phyloP scores from a whole-genome alignment of 805 yeast genomes.

The Wickerhamiella parazyma region DNA sequence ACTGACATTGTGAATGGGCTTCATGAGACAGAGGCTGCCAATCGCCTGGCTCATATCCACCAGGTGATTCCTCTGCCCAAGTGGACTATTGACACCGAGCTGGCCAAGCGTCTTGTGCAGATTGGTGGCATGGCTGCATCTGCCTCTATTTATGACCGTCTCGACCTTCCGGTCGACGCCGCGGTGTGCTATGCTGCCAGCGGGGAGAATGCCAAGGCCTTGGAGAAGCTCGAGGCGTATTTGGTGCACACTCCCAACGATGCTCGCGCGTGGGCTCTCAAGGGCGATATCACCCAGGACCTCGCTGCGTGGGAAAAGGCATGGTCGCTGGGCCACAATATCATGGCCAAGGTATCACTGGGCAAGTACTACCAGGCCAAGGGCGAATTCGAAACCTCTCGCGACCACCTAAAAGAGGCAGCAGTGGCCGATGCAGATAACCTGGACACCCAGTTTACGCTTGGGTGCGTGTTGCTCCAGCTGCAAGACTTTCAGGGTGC shows the following conservation, averaged over 20 bases:
- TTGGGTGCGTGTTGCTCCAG: slow-evolving; percentile 83
- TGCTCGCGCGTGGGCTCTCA: slow-evolving; percentile 68
- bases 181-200: slow-evolving; percentile 84
- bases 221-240: slow-evolving; percentile 40
- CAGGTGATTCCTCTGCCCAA: slow-evolving; percentile 65
- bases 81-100: slow-evolving; percentile 67
- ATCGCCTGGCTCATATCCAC: slow-evolving; percentile 58
- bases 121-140: slow-evolving; percentile 80
- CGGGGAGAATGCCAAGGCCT: slow-evolving; percentile 60
- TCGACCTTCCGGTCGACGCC: slow-evolving; percentile 63
- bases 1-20: slow-evolving; percentile 75
- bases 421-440: slow-evolving; percentile 58
- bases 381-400: slow-evolving; percentile 40
- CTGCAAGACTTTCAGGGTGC: slow-evolving; percentile 57
- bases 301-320: slow-evolving; percentile 69
- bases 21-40: slow-evolving; percentile 27
- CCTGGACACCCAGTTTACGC: slow-evolving; percentile 77
- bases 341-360: slow-evolving; percentile 74
- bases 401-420: slow-evolving; percentile 61
- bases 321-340: slow-evolving; percentile 74
- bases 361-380: slow-evolving; percentile 51
- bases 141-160: slow-evolving; percentile 70
- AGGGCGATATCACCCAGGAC: slow-evolving; percentile 74
- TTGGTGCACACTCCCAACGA: slow-evolving; percentile 49
- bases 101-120: slow-evolving; percentile 79